Percentiles rank a stretch among this genome's conserved stretches.
Evolutionary conservation across 1,139 yeast genomes (phyloP).

Genomic region (Nakaseomyces delphensis): DNA sequence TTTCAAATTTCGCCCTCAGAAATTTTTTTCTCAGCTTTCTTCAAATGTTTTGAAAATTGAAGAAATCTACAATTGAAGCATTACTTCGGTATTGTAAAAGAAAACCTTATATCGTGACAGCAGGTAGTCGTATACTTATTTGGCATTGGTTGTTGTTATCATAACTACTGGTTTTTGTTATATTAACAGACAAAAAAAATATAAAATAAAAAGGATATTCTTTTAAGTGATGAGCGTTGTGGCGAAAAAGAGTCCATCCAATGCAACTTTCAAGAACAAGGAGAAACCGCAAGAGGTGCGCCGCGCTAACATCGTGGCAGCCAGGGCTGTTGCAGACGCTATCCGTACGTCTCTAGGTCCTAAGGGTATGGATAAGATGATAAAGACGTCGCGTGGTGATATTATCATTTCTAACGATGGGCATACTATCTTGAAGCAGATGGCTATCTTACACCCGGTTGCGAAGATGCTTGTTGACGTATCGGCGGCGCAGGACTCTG

Average conservation of each 20-base stretch:
- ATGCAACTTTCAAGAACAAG: constrained; percentile 84
- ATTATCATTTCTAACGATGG: constrained; percentile 96
- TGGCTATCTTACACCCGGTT: constrained; percentile 97
- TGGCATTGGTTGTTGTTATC: neutral
- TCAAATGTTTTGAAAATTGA: neutral
- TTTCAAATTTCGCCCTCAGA: too few relatives aligned
- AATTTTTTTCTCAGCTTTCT: too few relatives aligned
- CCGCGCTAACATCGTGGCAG: constrained; percentile 85
- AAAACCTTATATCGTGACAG: too few relatives aligned
- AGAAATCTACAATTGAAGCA: neutral
- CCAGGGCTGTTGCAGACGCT: constrained; percentile 96
- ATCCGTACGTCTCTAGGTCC: constrained; percentile 97
- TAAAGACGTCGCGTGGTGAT: constrained; percentile 85
- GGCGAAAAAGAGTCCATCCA: constrained; percentile 42
- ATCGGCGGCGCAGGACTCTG: constrained; percentile 94
- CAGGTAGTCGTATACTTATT: too few relatives aligned
- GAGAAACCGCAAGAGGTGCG: constrained; percentile 98
- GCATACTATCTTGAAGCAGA: constrained; percentile 89
- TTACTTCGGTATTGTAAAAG: too few relatives aligned
- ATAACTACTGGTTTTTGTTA: too few relatives aligned
- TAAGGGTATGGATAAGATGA: constrained; percentile 99
- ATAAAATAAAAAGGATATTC: neutral
- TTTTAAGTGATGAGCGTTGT: constrained; percentile 16
- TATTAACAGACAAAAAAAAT: neutral
- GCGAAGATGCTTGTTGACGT: constrained; percentile 97